These are phyloP conservation scores for Achaetomium macrosporum DNA, from an alignment of 2,329 filamentous ascomycete species.

Conservation along the genomic window DNA sequence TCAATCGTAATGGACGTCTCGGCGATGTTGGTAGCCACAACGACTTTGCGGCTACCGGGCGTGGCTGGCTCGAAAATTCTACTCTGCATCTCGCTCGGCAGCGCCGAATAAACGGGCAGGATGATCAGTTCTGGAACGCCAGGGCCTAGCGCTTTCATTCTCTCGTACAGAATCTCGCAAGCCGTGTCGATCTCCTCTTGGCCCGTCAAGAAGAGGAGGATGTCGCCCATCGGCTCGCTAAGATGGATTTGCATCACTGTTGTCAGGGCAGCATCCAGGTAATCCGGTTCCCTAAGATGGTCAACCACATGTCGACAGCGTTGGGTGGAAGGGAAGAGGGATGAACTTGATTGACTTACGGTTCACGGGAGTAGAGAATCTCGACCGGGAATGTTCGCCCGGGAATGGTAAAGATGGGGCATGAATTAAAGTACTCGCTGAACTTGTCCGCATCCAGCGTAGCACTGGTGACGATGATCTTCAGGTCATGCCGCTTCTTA, in stretches of 20 bases:
- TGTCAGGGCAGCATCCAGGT: constrained; percentile 86
- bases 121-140: constrained; percentile 89
- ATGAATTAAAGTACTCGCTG: constrained; percentile 90
- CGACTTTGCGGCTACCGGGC: constrained; percentile 79
- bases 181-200: constrained; percentile 97
- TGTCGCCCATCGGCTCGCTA: constrained; percentile 86
- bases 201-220: constrained; percentile 92
- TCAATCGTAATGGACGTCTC: constrained; percentile 98
- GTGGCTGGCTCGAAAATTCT: constrained; percentile 92
- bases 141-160: constrained; percentile 92
- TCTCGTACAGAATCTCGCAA: constrained; percentile 86
- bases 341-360: constrained; percentile 31
- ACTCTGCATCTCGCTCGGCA: constrained; percentile 90
- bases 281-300: constrained; percentile 68
- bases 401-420: constrained; percentile 94
- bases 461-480: constrained; percentile 93
- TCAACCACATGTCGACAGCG: background rate
- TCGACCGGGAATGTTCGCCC: constrained; percentile 94
- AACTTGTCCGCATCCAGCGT: constrained; percentile 98
- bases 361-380: constrained; percentile 89
- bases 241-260: constrained; percentile 98
- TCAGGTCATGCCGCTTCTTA: constrained; percentile 77
- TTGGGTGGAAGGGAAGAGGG: too few species aligned
- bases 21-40: constrained; percentile 97
- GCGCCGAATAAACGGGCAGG: constrained; percentile 88